Conservation (phyloP, 2,329 filamentous ascomycete species). For the Pseudogymnoascus sp. region DNA sequence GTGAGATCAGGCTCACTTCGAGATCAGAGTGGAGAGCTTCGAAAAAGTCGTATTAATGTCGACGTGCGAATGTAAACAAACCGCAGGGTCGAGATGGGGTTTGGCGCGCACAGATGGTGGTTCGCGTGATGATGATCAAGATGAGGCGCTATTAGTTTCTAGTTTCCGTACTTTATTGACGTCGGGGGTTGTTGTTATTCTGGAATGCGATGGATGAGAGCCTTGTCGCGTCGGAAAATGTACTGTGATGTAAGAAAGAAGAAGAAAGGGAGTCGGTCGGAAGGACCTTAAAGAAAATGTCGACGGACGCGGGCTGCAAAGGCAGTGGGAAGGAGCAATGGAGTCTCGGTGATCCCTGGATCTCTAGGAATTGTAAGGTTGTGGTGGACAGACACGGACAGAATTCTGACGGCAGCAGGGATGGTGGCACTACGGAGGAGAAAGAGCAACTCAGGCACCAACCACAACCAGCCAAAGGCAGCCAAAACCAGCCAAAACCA, state of each 20-base stretch:
- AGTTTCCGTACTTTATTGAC: not conserved
- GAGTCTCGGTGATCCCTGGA: conserved; percentile 1
- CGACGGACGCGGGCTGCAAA: not conserved
- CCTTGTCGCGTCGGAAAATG: not conserved
- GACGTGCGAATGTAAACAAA: not conserved
- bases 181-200: not conserved
- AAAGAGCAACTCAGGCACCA: conserved; percentile 4
- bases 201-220: not conserved
- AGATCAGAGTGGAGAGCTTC: not conserved
- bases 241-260: not conserved
- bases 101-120: not conserved
- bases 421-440: not conserved
- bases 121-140: conserved; percentile 1
- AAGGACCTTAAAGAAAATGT: not conserved
- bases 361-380: conserved; percentile 2
- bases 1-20: conserved; percentile 2
- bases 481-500: not conserved
- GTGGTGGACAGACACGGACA: conserved; percentile 6
- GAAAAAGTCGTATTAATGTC: not conserved
- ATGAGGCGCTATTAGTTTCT: conserved; percentile 4
- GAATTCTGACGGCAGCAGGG: not conserved
- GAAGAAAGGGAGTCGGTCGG: not conserved
- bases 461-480: not conserved
- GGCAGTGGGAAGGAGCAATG: not conserved
- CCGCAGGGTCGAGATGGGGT: not conserved